Conservation (phyloP, 2,329 filamentous ascomycete species). For the Epichloe hybrida region DNA sequence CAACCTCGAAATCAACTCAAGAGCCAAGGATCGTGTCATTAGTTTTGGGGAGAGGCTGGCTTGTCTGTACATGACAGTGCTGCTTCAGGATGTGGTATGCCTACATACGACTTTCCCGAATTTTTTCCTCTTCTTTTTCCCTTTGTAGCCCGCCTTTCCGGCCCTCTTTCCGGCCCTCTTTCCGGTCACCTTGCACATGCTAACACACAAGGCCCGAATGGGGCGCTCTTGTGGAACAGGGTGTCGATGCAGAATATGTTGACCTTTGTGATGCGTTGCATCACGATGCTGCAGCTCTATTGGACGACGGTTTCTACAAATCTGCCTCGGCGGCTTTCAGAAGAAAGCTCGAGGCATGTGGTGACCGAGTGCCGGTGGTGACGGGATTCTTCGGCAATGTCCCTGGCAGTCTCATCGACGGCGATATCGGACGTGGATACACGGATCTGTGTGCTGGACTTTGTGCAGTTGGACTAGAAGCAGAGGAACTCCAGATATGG, state of each 20-base stretch:
- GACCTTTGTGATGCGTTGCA: slow-evolving; percentile 76
- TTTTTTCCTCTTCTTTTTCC: background rate
- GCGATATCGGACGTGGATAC: slow-evolving; percentile 85
- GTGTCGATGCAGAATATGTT: slow-evolving; percentile 77
- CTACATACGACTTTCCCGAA: background rate
- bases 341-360: slow-evolving; percentile 51
- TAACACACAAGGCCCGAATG: background rate
- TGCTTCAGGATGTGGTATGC: slow-evolving; percentile 59
- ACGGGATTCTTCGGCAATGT: slow-evolving; percentile 95
- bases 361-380: slow-evolving; percentile 57
- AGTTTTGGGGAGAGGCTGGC: slow-evolving; percentile 94
- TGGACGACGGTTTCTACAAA: slow-evolving; percentile 59
- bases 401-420: slow-evolving; percentile 76
- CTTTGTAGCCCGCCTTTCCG: background rate
- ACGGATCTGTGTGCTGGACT: slow-evolving; percentile 92
- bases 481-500: slow-evolving; percentile 90
- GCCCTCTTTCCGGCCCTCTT: background rate
- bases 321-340: slow-evolving; percentile 46
- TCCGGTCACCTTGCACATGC: background rate
- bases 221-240: slow-evolving; percentile 28
- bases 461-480: slow-evolving; percentile 75
- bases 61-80: slow-evolving; percentile 76
- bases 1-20: slow-evolving; percentile 62
- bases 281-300: slow-evolving; percentile 42
- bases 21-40: slow-evolving; percentile 76